Percentiles rank a stretch among this genome's conserved stretches.
These are phyloP conservation scores for Ophiostoma ulmi DNA, from an alignment of 2,329 filamentous ascomycete genomes.

Conservation along the genomic window DNA sequence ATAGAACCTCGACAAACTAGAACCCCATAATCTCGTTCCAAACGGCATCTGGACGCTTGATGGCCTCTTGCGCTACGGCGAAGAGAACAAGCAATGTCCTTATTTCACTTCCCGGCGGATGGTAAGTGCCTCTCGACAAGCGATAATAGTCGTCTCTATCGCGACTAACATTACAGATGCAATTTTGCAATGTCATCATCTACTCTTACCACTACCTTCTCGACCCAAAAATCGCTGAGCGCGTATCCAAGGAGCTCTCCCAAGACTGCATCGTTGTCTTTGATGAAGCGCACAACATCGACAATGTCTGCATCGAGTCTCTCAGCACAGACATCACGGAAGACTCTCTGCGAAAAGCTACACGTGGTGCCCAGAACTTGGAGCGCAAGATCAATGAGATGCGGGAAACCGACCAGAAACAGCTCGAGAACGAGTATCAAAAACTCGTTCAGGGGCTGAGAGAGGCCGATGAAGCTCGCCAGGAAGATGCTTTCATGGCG, in stretches of 20 bases:
- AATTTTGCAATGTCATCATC: conserved; percentile 98
- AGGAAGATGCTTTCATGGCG: conserved; percentile 95
- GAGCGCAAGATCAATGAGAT: conserved; percentile 89
- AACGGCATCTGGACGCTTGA: conserved; percentile 96
- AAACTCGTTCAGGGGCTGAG: conserved; percentile 90
- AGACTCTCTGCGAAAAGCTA: conserved; percentile 86
- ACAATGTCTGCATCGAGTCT: conserved; percentile 98
- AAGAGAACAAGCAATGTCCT: conserved; percentile 93
- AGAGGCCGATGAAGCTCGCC: conserved; percentile 79
- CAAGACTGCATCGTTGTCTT: conserved; percentile 99
- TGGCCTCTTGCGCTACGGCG: conserved; percentile 79
- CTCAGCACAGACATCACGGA: conserved; percentile 95
- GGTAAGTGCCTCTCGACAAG: conserved; percentile 47
- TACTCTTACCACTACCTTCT: conserved; percentile 98
- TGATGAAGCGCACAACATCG: conserved; percentile 97
- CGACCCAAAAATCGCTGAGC: conserved; percentile 94
- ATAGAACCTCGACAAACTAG: conserved; percentile 85
- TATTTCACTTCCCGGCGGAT: conserved; percentile 95
- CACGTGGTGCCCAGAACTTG: conserved; percentile 81
- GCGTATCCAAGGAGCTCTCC: conserved; percentile 73
- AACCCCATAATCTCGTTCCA: conserved; percentile 90
- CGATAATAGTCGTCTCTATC: not conserved
- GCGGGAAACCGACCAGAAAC: conserved; percentile 91
- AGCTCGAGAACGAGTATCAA: conserved; percentile 89
- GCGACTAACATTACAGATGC: conserved; percentile 59